Percentiles rank a stretch among this genome's conserved stretches.
Evolutionary conservation across 805 yeast genomes (phyloP).

Genomic region (Candida maesae): DNA sequence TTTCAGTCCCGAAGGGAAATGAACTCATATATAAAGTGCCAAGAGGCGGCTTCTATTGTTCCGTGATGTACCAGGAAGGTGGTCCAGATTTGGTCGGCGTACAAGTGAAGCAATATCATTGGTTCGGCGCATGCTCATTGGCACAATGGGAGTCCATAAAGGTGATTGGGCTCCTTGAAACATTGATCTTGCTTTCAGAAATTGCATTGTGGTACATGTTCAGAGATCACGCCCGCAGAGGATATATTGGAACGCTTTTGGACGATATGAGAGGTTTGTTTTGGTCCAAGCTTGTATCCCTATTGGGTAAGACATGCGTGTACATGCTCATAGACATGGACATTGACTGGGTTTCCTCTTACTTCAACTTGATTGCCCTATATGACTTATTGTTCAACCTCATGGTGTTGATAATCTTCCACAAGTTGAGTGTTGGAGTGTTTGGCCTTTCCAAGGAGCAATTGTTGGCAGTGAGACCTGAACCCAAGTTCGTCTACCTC

Average conservation of each 20-base stretch:
- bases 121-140: slow-evolving; percentile 10
- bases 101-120: slow-evolving; percentile 5
- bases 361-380: not conserved
- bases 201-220: slow-evolving; percentile 3
- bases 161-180: not conserved
- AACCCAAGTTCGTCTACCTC: slow-evolving; percentile 4
- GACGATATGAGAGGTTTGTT: slow-evolving; percentile 10
- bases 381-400: slow-evolving; percentile 4
- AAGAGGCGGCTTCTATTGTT: slow-evolving; percentile 11
- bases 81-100: slow-evolving; percentile 5
- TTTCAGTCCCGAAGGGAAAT: not conserved
- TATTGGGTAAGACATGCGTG: not conserved
- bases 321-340: not conserved
- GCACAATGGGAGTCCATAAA: slow-evolving; percentile 5
- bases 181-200: not conserved
- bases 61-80: slow-evolving; percentile 15
- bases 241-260: slow-evolving; percentile 12
- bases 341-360: not conserved
- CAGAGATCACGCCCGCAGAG: slow-evolving; percentile 2
- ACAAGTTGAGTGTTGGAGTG: slow-evolving; percentile 16
- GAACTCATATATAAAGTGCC: not conserved
- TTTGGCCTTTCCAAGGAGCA: slow-evolving; percentile 13
- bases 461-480: slow-evolving; percentile 2
- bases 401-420: slow-evolving; percentile 3
- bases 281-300: not conserved